Evolutionary conservation across 2,329 filamentous ascomycete species (phyloP).

Genomic region (Hymenoscyphus infarciens): DNA sequence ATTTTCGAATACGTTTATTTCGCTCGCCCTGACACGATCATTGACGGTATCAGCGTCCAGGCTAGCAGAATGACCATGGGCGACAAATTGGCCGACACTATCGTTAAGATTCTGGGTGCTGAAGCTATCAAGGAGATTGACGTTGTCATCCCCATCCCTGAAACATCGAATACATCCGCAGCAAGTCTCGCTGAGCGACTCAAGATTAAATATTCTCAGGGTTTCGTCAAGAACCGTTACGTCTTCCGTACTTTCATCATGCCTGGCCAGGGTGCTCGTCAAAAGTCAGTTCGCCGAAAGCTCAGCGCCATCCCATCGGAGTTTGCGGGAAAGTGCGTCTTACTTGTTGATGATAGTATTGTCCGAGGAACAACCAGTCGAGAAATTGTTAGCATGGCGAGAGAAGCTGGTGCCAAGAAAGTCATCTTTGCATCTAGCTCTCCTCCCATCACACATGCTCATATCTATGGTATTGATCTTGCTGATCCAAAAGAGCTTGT

Average conservation of each 20-base stretch:
- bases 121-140: constrained; percentile 74
- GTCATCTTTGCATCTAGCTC: constrained; percentile 82
- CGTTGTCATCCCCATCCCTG: constrained; percentile 77
- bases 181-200: constrained; percentile 71
- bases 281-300: constrained; percentile 87
- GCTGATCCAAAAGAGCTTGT: constrained; percentile 69
- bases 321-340: constrained; percentile 75
- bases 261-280: constrained; percentile 74
- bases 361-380: constrained; percentile 80
- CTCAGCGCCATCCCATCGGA: constrained; percentile 82
- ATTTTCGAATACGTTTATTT: constrained; percentile 90
- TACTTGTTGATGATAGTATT: constrained; percentile 86
- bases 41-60: constrained; percentile 86
- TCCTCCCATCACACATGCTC: constrained; percentile 78
- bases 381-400: constrained; percentile 79
- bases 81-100: constrained; percentile 69
- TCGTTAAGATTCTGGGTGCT: constrained; percentile 63
- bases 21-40: constrained; percentile 73
- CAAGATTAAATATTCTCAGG: constrained; percentile 73
- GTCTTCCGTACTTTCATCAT: constrained; percentile 86
- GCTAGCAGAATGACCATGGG: constrained; percentile 85
- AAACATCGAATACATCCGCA: constrained; percentile 80
- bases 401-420: constrained; percentile 76
- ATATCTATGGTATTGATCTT: constrained; percentile 81
- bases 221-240: constrained; percentile 86